A percentile compares a stretch with the other conserved stretches of the same genome.
phyloP scores from a whole-genome alignment of 768 basidiomycete genomes.

The Russula sp. region DNA sequence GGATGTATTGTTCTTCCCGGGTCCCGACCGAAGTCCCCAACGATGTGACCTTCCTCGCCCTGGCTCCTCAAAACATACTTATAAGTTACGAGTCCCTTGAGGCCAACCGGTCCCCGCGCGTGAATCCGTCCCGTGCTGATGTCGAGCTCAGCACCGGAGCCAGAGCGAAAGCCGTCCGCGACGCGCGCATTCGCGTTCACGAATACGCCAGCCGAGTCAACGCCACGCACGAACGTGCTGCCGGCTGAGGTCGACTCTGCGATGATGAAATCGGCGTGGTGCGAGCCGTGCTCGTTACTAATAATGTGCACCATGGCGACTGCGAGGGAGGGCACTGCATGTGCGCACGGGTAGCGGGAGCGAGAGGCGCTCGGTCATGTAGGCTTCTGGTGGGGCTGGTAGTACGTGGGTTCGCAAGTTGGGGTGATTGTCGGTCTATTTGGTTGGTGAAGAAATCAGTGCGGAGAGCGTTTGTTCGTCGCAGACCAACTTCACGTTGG shows the following conservation, averaged over 20 bases:
- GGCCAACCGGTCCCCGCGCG: conserved; percentile 91
- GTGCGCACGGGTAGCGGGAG: conserved; percentile 78
- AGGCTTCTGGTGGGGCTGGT: conserved; percentile 59
- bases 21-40: conserved; percentile 78
- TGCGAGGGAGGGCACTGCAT: conserved; percentile 65
- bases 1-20: conserved; percentile 71
- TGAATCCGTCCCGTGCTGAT: conserved; percentile 97
- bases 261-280: conserved; percentile 92
- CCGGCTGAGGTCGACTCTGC: conserved; percentile 70
- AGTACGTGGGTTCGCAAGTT: conserved; percentile 48
- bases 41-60: conserved; percentile 73
- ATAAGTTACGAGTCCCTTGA: conserved; percentile 92
- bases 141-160: conserved; percentile 97
- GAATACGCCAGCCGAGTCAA: conserved; percentile 91
- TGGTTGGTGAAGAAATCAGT: conserved; percentile 37
- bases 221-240: conserved; percentile 75
- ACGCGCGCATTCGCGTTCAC: conserved; percentile 96
- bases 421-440: too few relatives aligned
- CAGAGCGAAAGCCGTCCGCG: conserved; percentile 94
- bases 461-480: conserved; percentile 62
- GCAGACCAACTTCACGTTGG: conserved; percentile 75
- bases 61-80: conserved; percentile 90
- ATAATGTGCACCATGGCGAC: conserved; percentile 83
- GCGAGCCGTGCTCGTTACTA: conserved; percentile 90
- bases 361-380: conserved; percentile 84